Evolutionary conservation across 2,329 filamentous ascomycete species (phyloP).

Genomic region (Penicillium sclerotigenum): DNA sequence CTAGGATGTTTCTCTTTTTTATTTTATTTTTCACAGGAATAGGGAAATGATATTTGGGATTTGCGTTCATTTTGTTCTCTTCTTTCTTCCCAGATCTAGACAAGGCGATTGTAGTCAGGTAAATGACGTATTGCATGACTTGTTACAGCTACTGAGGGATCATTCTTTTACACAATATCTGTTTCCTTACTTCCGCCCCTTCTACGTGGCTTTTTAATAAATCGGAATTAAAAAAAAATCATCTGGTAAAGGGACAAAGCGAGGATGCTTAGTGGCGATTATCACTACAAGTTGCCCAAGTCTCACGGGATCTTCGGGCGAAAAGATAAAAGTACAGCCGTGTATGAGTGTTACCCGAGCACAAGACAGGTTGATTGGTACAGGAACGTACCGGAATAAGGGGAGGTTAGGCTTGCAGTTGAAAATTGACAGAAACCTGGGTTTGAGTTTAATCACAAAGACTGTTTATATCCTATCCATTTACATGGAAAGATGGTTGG

Average conservation of each 20-base stretch:
- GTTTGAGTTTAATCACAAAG: neutral
- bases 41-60: neutral
- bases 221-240: neutral
- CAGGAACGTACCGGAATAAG: neutral
- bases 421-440: neutral
- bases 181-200: neutral
- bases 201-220: no score
- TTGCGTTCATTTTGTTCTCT: neutral
- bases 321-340: neutral
- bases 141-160: neutral
- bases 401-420: neutral
- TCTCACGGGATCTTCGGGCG: neutral
- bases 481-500: neutral
- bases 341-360: neutral
- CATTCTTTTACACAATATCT: neutral
- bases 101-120: neutral
- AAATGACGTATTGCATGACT: neutral
- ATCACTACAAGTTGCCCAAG: neutral
- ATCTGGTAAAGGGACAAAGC: neutral
- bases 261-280: neutral
- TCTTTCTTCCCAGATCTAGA: neutral
- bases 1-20: no score
- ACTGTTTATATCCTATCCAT: neutral
- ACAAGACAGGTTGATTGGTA: neutral
- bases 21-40: neutral